Evolutionary conservation across 2,329 filamentous ascomycete genomes (phyloP), one percentile per base, ranked within the genome.

Genomic region (Cladosporium halotolerans): DNA sequence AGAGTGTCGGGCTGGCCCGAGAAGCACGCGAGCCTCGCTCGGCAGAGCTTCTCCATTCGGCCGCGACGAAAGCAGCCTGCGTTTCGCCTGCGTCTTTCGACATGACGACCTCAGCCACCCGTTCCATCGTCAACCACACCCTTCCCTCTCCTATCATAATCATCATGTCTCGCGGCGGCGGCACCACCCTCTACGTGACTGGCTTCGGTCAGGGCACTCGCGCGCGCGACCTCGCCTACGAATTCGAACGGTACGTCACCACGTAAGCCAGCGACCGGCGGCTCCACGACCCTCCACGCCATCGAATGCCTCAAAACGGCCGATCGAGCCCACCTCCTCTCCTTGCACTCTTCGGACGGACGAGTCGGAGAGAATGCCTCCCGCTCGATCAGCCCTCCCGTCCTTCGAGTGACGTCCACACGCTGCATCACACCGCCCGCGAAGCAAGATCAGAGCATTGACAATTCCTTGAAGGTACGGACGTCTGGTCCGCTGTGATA

Each of bases 221-320:
- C 80, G 90, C 93, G 74, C 89, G 93, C 84, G 91, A 99, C 81
- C 88, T 97, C 74, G 90, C 92, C 79, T 96, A 95, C 88, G 92
- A 97, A 82, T 97, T 97, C 88, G 92, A 97, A 91, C 90, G 92
- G 89, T 96, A 96, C 84, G 91, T 95, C 77, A 75, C 76, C 69
- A 50, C 28, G n/a, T 14, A 13, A 16, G 18, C 34, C 67, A 63
- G 66, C 52, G 33, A 31, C 2, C 40, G 16, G 28, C 46, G 16
- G 31, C 32, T n/a, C 33, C 39, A 31, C 50, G 28, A 40, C 34
- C 52, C 28, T 57, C 8, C 33, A 19, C 45, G 28, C 34, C 34
- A 41, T 48, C 13, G n/a, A 9, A 47, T 23, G 19, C 9, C 41
- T 44, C 6, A n/a, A 19, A 19, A 19, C 19, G 9, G 18, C 13